Conservation (phyloP, 1,139 yeast species). For the Pichia terricola region DNA sequence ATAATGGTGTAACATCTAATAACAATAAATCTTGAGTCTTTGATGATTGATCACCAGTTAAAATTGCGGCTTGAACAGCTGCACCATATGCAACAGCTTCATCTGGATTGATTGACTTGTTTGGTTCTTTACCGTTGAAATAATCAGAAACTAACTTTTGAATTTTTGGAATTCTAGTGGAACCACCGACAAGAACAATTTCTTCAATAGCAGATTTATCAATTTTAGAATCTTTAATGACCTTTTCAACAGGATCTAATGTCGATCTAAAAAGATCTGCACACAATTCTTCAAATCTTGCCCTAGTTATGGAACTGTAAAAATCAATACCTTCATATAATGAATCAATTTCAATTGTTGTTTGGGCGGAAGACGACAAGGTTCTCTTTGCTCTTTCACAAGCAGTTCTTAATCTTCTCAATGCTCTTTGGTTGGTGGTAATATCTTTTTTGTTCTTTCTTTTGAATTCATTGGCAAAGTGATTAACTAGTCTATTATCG, state of each 20-base stretch:
- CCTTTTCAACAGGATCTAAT: constrained; percentile 75
- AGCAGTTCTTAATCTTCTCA: constrained; percentile 82
- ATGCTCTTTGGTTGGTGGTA: constrained; percentile 84
- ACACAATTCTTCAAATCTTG: constrained; percentile 81
- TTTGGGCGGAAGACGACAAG: constrained; percentile 73
- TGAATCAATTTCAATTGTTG: constrained; percentile 75
- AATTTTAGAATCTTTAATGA: constrained; percentile 66
- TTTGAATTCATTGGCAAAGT: constrained; percentile 87
- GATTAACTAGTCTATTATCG: constrained; percentile 89
- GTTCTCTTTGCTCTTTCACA: constrained; percentile 88
- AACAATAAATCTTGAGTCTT: constrained; percentile 94
- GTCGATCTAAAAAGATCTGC: constrained; percentile 75
- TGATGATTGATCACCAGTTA: constrained; percentile 92
- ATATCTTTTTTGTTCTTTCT: constrained; percentile 89
- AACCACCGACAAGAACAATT: constrained; percentile 83
- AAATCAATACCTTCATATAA: constrained; percentile 69
- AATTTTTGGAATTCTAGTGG: constrained; percentile 86
- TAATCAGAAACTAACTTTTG: constrained; percentile 75
- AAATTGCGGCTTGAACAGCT: constrained; percentile 96
- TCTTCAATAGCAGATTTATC: constrained; percentile 74
- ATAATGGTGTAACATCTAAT: constrained; percentile 95
- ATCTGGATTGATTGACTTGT: constrained; percentile 94
- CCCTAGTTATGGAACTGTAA: constrained; percentile 73
- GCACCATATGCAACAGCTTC: constrained; percentile 98
- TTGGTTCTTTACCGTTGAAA: constrained; percentile 82